Conservation (phyloP, 2,329 filamentous ascomycete species). For the Colletotrichum lentis region DNA sequence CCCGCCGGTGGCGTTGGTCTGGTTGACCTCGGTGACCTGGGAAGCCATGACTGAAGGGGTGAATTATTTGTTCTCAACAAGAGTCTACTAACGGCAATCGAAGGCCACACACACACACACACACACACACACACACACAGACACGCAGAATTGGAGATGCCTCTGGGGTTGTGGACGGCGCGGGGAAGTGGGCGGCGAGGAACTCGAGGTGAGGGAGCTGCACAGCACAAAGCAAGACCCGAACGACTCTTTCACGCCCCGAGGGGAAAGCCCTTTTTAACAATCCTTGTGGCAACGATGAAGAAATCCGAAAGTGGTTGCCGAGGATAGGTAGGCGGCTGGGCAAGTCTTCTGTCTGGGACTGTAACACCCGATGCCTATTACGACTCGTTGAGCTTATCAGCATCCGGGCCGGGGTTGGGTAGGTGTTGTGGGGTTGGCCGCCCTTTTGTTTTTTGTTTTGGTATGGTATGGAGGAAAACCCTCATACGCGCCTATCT, state of each 20-base stretch:
- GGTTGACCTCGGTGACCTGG: conserved; percentile 32
- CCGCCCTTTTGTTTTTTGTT: conserved; percentile 7
- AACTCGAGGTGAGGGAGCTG: conserved; percentile 22
- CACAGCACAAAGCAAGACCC: conserved; percentile 23
- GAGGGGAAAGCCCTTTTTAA: conserved; percentile 35
- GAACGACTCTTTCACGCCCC: not conserved
- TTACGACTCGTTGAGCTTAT: conserved; percentile 37
- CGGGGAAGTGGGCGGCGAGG: conserved; percentile 17
- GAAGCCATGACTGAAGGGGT: conserved; percentile 27
- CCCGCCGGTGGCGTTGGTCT: conserved; percentile 22
- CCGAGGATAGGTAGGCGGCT: conserved; percentile 29
- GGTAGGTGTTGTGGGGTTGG: conserved; percentile 17
- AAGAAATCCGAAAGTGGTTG: conserved; percentile 37
- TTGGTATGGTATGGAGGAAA: conserved; percentile 24
- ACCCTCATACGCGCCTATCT: conserved; percentile 31
- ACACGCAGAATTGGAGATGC: conserved; percentile 12
- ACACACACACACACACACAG: too few relatives aligned
- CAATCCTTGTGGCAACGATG: conserved; percentile 31
- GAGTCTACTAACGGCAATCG: conserved; percentile 8
- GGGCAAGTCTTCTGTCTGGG: conserved; percentile 4
- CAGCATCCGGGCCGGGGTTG: conserved; percentile 28
- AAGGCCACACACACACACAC: too few relatives aligned
- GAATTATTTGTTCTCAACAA: too few relatives aligned
- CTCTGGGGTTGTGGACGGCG: conserved; percentile 10
- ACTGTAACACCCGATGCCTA: conserved; percentile 6